Evolutionary conservation across 1,284 basidiomycete genomes (phyloP).

Genomic region (Ganoderma resinaceum): DNA sequence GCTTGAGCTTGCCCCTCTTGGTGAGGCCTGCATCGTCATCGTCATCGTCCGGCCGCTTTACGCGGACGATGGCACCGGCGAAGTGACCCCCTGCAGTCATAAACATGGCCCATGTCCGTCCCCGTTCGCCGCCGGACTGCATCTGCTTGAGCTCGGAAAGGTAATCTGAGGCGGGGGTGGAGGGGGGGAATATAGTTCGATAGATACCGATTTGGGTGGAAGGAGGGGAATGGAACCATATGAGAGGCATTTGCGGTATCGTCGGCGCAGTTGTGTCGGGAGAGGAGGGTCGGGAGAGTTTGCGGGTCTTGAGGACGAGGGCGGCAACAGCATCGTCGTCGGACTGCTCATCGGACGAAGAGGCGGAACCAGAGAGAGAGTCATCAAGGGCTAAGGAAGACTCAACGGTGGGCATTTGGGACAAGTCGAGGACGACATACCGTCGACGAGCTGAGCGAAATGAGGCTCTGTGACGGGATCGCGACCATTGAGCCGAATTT

Average conservation of each 20-base stretch:
- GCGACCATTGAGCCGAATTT: conserved; percentile 72
- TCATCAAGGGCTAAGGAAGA: conserved; percentile 75
- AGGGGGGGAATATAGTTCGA: conserved; percentile 71
- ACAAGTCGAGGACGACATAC: conserved; percentile 41
- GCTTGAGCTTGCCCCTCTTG: conserved; percentile 66
- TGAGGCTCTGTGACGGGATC: conserved; percentile 70
- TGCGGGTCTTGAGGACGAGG: conserved; percentile 67
- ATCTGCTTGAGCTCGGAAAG: conserved; percentile 68
- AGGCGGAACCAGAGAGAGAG: conserved; percentile 89
- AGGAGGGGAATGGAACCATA: conserved; percentile 90
- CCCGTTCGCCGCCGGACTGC: conserved; percentile 67
- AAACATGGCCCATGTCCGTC: conserved; percentile 90
- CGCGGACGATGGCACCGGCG: conserved; percentile 87
- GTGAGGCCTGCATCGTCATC: conserved; percentile 49
- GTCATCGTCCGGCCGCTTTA: conserved; percentile 59
- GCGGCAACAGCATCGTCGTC: conserved; percentile 71
- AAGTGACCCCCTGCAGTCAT: conserved; percentile 99
- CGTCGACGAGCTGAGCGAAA: conserved; percentile 82
- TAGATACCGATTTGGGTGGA: conserved; percentile 93
- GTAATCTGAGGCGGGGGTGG: conserved; percentile 49
- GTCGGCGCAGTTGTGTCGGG: conserved; percentile 48
- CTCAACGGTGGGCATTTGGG: not conserved
- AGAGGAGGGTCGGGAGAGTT: conserved; percentile 55
- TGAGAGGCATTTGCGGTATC: conserved; percentile 75
- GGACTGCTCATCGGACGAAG: conserved; percentile 61